A percentile compares a stretch with the other conserved stretches of the same genome.
These are phyloP conservation scores for Rubroboletus satanas DNA, from an alignment of 768 basidiomycete genomes.

Conservation along the genomic window DNA sequence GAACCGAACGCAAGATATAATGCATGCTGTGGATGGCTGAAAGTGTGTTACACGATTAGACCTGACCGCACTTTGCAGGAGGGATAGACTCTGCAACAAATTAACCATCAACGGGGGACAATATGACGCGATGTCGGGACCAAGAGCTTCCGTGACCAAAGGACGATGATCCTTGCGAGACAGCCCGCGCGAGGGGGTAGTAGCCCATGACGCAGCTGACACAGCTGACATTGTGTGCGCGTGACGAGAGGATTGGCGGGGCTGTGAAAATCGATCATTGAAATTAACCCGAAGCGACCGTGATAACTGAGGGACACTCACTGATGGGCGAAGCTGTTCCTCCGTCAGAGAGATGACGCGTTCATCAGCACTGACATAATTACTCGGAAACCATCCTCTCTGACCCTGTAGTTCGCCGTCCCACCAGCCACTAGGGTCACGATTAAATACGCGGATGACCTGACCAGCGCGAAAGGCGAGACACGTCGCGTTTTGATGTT, in stretches of 20 bases:
- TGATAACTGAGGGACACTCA: constrained; percentile 29
- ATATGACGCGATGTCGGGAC: constrained; percentile 54
- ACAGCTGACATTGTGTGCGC: constrained; percentile 47
- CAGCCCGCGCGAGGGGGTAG: constrained; percentile 38
- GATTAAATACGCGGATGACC: constrained; percentile 85
- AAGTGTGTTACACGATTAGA: constrained; percentile 79
- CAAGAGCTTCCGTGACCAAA: constrained; percentile 43
- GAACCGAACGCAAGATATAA: constrained; percentile 89
- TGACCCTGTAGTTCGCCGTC: constrained; percentile 89
- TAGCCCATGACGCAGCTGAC: constrained; percentile 54
- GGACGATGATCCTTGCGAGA: constrained; percentile 42
- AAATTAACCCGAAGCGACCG: not conserved
- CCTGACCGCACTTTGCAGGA: constrained; percentile 82
- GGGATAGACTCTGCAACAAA: constrained; percentile 77
- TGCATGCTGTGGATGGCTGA: constrained; percentile 89
- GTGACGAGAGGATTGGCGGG: constrained; percentile 42
- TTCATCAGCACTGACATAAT: constrained; percentile 77
- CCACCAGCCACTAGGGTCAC: constrained; percentile 95
- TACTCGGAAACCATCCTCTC: constrained; percentile 98
- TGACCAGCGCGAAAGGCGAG: constrained; percentile 88
- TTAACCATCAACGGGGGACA: constrained; percentile 80
- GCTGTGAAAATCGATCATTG: constrained; percentile 14
- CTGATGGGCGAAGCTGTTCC: constrained; percentile 48
- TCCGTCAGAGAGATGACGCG: constrained; percentile 48
- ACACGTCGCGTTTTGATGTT: constrained; percentile 70